Evolutionary conservation across 1,284 basidiomycete species (phyloP), one percentile per base, ranked within the genome.

Genomic region (Trichosporon ovoides): DNA sequence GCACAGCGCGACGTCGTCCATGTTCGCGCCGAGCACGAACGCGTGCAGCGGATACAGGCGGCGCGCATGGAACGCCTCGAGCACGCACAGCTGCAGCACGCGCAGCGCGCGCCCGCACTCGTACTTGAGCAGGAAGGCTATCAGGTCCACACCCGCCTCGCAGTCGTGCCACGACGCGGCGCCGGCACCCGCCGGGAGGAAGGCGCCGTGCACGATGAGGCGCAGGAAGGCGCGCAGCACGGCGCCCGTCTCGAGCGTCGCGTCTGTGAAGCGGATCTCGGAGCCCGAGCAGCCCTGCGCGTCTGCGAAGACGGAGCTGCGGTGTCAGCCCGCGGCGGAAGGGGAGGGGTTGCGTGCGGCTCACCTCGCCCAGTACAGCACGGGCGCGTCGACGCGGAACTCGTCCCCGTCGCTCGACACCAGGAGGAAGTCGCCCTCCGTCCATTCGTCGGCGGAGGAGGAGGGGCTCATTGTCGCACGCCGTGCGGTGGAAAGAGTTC

Each of bases 11-110:
- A 51, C 49, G 34, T 51, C 49, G 49, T 51, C 49, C 34, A 19
- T 36, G 34, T 36, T 36, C 34, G 49, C 49, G 31, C 49, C 49
- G 19, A 51, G 49, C 19, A 51, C 49, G 49, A 51, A 51, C 5
- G 49, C 49, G 20, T 51, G 35, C 34, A 51, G 19, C 18, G 49
- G 34, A 13, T 22, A 51, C 20, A 51, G 49, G 18, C 49, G 34
- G 11, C 49, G 49, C 49, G 34, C 49, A 13, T 20, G 13, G 31
- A 36, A 34, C 33, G 35, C 34, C 34, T 36, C 20, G 19, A 20
- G 20, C 12, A 51, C 16, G 18, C 35, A 36, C 19, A 51, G 49
- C 49, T 51, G 34, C 19, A 51, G 49, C 33, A 51, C 49, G 19
- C 28, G 49, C 34, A 51, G 49, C 33, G 35, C 31, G 7, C 49